Conservation (phyloP, 2,329 filamentous ascomycete genomes). For the Aspergillus neotritici region DNA sequence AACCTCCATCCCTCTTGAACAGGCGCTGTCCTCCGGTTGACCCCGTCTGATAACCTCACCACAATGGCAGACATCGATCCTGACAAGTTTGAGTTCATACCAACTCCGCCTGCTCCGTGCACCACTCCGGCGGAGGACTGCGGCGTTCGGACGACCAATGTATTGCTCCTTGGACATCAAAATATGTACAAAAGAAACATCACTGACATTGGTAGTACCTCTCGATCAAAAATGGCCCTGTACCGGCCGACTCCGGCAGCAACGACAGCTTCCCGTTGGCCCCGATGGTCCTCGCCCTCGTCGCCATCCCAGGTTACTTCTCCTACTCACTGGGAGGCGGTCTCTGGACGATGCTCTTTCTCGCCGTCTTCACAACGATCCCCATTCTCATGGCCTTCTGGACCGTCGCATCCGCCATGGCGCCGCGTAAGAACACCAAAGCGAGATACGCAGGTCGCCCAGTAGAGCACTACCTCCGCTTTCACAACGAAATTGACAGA, state of each 20-base stretch:
- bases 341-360: conserved; percentile 11
- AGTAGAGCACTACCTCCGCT: conserved; percentile 24
- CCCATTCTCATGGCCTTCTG: conserved; percentile 20
- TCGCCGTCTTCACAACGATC: conserved; percentile 13
- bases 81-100: conserved; percentile 18
- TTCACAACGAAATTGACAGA: conserved; percentile 21
- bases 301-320: conserved; percentile 18
- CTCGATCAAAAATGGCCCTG: conserved; percentile 21
- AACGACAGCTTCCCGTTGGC: conserved; percentile 24
- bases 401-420: conserved; percentile 14
- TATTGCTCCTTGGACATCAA: conserved; percentile 7
- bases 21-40: no score
- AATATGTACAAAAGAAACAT: no score
- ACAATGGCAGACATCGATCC: no score
- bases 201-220: conserved; percentile 16
- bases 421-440: conserved; percentile 19
- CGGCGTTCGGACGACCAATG: conserved; percentile 21
- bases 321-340: conserved; percentile 15
- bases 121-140: conserved; percentile 16
- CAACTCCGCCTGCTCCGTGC: conserved; percentile 21
- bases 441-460: conserved; percentile 21
- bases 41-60: no score
- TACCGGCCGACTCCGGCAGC: conserved; percentile 21
- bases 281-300: conserved; percentile 14
- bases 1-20: no score